Conservation (phyloP, 106 monocot species). For the Apostasia ramifera region DNA sequence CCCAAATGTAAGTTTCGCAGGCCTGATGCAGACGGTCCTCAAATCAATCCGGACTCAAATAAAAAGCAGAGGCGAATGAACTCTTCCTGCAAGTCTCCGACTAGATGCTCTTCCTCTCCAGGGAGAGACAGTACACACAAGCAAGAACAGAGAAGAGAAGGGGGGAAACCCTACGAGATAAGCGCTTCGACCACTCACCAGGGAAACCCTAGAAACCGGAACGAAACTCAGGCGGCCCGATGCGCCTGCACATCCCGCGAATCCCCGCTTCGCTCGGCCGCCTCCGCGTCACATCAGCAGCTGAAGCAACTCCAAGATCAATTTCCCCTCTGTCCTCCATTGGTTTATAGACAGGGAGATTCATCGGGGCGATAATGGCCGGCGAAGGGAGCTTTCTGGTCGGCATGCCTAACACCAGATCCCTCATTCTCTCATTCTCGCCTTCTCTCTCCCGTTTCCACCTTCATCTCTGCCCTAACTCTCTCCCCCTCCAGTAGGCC, state of each 20-base stretch:
- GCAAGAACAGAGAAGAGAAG: background rate
- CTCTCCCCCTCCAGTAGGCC: constrained; percentile 5
- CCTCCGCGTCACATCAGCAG: background rate
- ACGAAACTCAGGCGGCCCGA: constrained; percentile 5
- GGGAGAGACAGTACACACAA: background rate
- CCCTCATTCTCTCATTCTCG: background rate
- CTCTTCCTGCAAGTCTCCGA: constrained; percentile 35
- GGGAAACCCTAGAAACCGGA: background rate
- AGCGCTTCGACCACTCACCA: background rate
- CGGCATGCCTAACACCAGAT: constrained; percentile 12
- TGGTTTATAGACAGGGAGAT: constrained; percentile 6
- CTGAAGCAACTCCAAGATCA: background rate
- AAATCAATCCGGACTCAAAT: background rate
- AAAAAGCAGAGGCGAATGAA: background rate
- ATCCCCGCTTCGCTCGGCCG: background rate
- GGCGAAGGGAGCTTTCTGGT: constrained; percentile 11
- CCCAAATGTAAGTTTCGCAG: constrained; percentile 4
- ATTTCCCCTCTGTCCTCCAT: background rate
- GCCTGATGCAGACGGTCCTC: background rate
- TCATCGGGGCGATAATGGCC: constrained; percentile 2
- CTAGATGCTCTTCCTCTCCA: constrained; percentile 12
- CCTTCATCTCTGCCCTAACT: constrained; percentile 2
- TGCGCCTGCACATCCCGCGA: background rate
- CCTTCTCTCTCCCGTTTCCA: background rate
- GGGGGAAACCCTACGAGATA: background rate